Conservation (phyloP, 805 yeast genomes). For the Yamadazyma phyllophila region DNA sequence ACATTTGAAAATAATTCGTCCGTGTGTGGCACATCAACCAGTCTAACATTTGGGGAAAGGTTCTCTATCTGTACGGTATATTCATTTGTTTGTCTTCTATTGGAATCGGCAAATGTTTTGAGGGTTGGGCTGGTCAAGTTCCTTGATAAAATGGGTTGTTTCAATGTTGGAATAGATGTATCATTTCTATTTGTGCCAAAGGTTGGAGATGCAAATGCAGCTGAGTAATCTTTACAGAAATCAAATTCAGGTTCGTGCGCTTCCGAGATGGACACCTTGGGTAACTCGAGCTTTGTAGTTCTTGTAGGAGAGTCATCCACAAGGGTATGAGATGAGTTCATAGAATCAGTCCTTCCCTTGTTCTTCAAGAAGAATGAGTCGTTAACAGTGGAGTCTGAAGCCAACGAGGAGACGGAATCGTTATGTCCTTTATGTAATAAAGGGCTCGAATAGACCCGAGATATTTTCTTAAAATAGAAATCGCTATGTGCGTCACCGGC, state of each 20-base stretch:
- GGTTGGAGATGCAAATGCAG: not conserved
- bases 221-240: not conserved
- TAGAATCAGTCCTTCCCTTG: conserved; percentile 8
- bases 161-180: not conserved
- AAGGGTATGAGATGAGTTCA: conserved; percentile 9
- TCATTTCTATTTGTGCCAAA: not conserved
- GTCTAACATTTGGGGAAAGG: conserved; percentile 5
- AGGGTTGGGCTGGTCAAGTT: conserved; percentile 11
- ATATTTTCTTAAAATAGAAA: conserved; percentile 6
- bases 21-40: conserved; percentile 3
- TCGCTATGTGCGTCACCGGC: conserved; percentile 1
- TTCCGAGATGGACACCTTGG: conserved; percentile 9
- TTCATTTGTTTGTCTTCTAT: conserved; percentile 6
- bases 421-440: conserved; percentile 3
- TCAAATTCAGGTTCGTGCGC: not conserved
- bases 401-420: conserved; percentile 10
- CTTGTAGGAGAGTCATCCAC: conserved; percentile 10
- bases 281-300: not conserved
- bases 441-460: conserved; percentile 3
- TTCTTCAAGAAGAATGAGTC: conserved; percentile 7
- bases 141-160: conserved; percentile 5
- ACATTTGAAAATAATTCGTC: conserved; percentile 3
- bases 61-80: conserved; percentile 3
- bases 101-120: conserved; percentile 5
- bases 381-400: conserved; percentile 11